A percentile compares a stretch with the other conserved stretches of the same genome.
Conservation (phyloP, 2,329 filamentous ascomycete genomes). For the Helicocarpus griseus region DNA sequence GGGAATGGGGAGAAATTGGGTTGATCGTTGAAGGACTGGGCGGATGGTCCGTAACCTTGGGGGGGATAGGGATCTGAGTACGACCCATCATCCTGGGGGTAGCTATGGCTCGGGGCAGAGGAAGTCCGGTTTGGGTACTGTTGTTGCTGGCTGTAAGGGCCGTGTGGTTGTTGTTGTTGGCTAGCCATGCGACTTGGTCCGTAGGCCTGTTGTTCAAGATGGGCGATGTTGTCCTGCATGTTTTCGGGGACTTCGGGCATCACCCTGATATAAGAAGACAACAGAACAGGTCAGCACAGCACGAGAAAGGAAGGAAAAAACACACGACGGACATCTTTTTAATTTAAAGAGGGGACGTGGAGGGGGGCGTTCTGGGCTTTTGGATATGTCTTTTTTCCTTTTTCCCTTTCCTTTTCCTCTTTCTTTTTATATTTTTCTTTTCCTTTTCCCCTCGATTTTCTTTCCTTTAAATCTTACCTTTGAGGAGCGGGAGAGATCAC, state of each 20-base stretch:
- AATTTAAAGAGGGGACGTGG: too few species aligned
- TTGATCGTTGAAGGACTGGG: slow-evolving; percentile 35
- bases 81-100: slow-evolving; percentile 3
- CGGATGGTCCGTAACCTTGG: slow-evolving; percentile 27
- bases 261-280: slow-evolving; percentile 56
- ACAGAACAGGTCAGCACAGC: neutral
- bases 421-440: neutral
- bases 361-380: neutral
- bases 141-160: slow-evolving; percentile 5
- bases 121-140: slow-evolving; percentile 30
- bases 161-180: slow-evolving; percentile 14
- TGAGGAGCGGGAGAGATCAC: slow-evolving; percentile 61
- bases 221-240: slow-evolving; percentile 88
- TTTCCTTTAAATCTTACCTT: slow-evolving; percentile 53
- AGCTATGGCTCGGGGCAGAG: slow-evolving; percentile 21
- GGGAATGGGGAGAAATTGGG: slow-evolving; percentile 91
- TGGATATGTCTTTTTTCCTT: neutral
- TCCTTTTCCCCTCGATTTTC: too few species aligned
- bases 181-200: slow-evolving; percentile 38
- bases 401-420: neutral
- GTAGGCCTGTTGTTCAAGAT: slow-evolving; percentile 71
- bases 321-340: too few species aligned
- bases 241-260: slow-evolving; percentile 94
- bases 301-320: neutral
- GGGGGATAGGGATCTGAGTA: slow-evolving; percentile 31